Evolutionary conservation across 495 filamentous ascomycete species (phyloP), one percentile per base, ranked within the genome.

Genomic region (Cudoniella acicularis): DNA sequence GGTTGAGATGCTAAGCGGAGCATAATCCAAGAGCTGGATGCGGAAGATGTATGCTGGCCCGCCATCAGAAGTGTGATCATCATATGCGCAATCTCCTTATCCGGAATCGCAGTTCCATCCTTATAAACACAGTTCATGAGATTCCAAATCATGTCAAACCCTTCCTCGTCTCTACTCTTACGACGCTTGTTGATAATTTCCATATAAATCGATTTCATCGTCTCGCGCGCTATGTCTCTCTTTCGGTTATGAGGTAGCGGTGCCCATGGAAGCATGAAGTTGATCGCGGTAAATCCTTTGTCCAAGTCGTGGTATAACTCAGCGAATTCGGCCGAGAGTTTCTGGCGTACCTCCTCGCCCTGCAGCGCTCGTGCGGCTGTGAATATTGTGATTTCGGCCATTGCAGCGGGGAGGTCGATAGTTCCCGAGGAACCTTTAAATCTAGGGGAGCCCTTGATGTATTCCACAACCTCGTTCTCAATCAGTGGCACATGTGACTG

Each of bases 11-110:
- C 88, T 4, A 92, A 83, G 27, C 87, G 86, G 13, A 92, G 79
- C 75, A 94, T 81, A 64, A 91, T 89, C 89, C 89, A 94, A 24
- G 87, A 78, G 67, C 81, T 86, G 48, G 88, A 90, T 6, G 89
- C 87, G 45, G 90, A 90, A 2, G 89, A 91, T 1, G 88, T 91
- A 76, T 94, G 90, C 67, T 94, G 90, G 56, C 90, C 90, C 23
- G 88, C 90, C 89, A 94, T 92, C 6, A 94, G 77, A 18, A 94
- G 80, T 0, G 89, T 88, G 67, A 94, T 93, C 87, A 94, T 91
- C 83, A 94, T 92, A 68, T 92, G 89, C 3, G 90, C 89, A 41
- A 93, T 82, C 62, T 94, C 89, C 58, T 86, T 79, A 69, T 94
- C 90, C 13, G 90, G 86, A 3, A 92, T 76, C 3, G 72, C 70